Evolutionary conservation across 73 alveolate species (phyloP).

Genomic region (Blepharisma stoltei): DNA sequence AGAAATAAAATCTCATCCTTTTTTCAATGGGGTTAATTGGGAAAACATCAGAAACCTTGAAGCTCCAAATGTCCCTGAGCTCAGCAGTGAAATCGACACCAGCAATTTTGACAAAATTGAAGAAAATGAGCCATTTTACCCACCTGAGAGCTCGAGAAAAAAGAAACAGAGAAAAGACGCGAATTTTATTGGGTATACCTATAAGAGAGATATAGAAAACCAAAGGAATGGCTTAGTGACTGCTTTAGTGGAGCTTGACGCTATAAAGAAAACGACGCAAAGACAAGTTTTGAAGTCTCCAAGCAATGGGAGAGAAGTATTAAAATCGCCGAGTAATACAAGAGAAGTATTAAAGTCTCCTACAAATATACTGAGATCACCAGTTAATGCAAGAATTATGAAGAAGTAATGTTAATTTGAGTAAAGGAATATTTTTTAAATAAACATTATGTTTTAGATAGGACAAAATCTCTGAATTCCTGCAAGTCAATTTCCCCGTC

Average conservation of each 20-base stretch:
- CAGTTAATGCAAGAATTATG: too few species aligned
- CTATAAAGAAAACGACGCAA: neutral
- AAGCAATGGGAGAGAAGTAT: too few species aligned
- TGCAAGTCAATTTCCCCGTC: too few species aligned
- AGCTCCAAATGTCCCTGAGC: conserved; percentile 82
- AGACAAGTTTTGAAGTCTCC: neutral
- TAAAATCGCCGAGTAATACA: too few species aligned
- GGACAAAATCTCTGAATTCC: too few species aligned
- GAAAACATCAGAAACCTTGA: conserved; percentile 60
- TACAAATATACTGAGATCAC: too few species aligned
- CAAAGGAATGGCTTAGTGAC: conserved; percentile 33
- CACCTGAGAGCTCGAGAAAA: conserved; percentile 37
- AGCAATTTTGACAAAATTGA: conserved; percentile 89
- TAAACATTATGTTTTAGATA: too few species aligned
- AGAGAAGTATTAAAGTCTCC: too few species aligned
- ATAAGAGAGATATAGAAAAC: conserved; percentile 47
- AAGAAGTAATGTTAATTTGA: too few species aligned
- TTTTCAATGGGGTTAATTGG: conserved; percentile 86
- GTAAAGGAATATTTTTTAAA: too few species aligned
- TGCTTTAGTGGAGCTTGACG: conserved; percentile 28
- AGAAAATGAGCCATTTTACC: conserved; percentile 87
- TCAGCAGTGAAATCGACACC: conserved; percentile 59
- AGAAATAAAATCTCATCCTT: conserved; percentile 95
- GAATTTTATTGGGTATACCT: conserved; percentile 56
- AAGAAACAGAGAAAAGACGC: conserved; percentile 45